phyloP scores from a whole-genome alignment of 1,284 basidiomycete genomes.

The Naganishia albida region DNA sequence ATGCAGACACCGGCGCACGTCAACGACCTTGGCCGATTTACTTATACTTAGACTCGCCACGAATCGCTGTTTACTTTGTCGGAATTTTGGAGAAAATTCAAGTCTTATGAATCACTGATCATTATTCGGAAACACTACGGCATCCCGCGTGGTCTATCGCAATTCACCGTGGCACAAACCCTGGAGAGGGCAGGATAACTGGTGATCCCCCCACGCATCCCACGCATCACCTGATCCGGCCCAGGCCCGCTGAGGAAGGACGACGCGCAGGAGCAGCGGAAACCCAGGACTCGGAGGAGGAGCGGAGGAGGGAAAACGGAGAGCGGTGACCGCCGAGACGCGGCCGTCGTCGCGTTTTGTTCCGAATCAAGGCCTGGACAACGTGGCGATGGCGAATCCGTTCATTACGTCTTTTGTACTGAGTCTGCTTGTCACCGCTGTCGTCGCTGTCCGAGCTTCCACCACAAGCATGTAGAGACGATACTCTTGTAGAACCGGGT shows the following conservation, averaged over 20 bases:
- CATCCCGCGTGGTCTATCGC: not conserved
- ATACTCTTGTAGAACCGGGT: not conserved
- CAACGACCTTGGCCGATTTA: too few relatives aligned
- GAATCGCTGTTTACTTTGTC: constrained; percentile 28
- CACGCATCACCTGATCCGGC: not conserved
- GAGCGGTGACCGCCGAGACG: not conserved
- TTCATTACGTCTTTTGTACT: not conserved
- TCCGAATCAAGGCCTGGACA: constrained; percentile 15
- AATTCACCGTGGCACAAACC: constrained; percentile 9
- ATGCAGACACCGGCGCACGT: too few relatives aligned
- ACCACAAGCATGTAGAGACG: too few relatives aligned
- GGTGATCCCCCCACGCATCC: not conserved
- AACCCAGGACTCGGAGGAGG: not conserved
- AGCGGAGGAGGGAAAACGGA: constrained; percentile 1
- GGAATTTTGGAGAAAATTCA: not conserved
- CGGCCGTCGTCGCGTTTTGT: constrained; percentile 19
- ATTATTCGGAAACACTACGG: constrained; percentile 18
- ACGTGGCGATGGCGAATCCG: not conserved
- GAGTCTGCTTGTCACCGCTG: not conserved
- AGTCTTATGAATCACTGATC: not conserved
- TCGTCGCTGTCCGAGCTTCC: not conserved
- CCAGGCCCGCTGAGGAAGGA: not conserved
- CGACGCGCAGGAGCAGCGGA: not conserved
- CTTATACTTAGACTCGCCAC: too few relatives aligned
- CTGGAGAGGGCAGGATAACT: not conserved